phyloP scores from a whole-genome alignment of 2,329 filamentous ascomycete genomes.

The Exophiala spinifera region DNA sequence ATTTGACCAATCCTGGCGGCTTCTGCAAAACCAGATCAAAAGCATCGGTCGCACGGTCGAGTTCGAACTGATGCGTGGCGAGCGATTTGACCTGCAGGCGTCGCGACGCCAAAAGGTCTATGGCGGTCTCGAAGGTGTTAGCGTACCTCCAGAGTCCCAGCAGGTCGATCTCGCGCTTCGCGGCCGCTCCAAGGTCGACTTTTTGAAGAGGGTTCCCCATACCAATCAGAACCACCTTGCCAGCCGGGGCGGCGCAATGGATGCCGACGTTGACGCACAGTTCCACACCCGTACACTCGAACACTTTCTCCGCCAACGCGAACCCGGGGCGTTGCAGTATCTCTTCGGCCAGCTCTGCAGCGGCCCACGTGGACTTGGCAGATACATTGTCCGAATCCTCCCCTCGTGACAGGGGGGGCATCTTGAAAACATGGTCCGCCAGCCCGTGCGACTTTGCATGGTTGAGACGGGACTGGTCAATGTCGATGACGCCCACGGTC shows the following conservation, averaged over 20 bases:
- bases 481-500: constrained; percentile 61
- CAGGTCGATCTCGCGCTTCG: constrained; percentile 68
- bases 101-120: constrained; percentile 57
- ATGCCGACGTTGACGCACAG: constrained; percentile 46
- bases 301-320: constrained; percentile 11
- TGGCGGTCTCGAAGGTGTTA: constrained; percentile 66
- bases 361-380: constrained; percentile 51
- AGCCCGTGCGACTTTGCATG: constrained; percentile 60
- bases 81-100: constrained; percentile 60
- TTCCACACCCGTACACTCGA: constrained; percentile 66
- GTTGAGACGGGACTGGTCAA: constrained; percentile 54
- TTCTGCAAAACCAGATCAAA: constrained; percentile 30
- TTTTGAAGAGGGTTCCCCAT: constrained; percentile 71
- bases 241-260: constrained; percentile 50
- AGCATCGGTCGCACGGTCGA: constrained; percentile 61
- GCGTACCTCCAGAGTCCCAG: constrained; percentile 69
- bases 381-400: constrained; percentile 31
- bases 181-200: constrained; percentile 68
- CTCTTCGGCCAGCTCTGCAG: constrained; percentile 48
- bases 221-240: constrained; percentile 62
- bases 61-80: constrained; percentile 61
- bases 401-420: constrained; percentile 30
- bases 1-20: too few relatives aligned
- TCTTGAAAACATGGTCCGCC: constrained; percentile 46
- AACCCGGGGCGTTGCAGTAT: too few relatives aligned